phyloP scores from a whole-genome alignment of 2,329 filamentous ascomycete genomes.

The Aspergillus carbonarius region DNA sequence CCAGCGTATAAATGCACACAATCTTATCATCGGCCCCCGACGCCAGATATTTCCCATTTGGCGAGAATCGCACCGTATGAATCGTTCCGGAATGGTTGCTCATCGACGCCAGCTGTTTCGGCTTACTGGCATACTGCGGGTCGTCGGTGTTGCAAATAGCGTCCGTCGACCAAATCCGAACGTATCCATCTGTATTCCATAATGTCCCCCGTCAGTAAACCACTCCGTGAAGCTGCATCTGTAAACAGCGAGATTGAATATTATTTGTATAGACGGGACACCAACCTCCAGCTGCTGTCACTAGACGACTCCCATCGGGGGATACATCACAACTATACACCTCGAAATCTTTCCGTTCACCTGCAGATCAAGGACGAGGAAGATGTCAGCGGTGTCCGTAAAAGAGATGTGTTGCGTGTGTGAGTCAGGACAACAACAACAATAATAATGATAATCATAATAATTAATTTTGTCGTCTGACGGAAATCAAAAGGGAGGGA shows the following conservation, averaged over 20 bases:
- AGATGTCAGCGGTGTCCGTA: slow-evolving; percentile 17
- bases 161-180: slow-evolving; percentile 96
- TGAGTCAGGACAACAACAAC: background rate
- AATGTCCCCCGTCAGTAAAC: slow-evolving; percentile 11
- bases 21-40: slow-evolving; percentile 99
- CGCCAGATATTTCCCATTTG: slow-evolving; percentile 90
- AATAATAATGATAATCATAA: slow-evolving; percentile 4
- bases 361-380: slow-evolving; percentile 43
- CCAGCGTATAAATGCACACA: slow-evolving; percentile 92
- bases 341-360: slow-evolving; percentile 97
- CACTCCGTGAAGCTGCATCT: background rate
- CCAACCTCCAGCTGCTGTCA: slow-evolving; percentile 88
- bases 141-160: slow-evolving; percentile 81
- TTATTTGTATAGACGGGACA: background rate
- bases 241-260: background rate
- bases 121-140: slow-evolving; percentile 66
- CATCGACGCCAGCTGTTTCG: slow-evolving; percentile 94
- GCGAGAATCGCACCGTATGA: slow-evolving; percentile 93
- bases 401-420: background rate
- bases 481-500: background rate
- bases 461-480: background rate
- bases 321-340: slow-evolving; percentile 98
- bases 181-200: slow-evolving; percentile 72
- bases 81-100: slow-evolving; percentile 98
- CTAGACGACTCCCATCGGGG: slow-evolving; percentile 85